Conservation (phyloP, 345 rosid genomes). For the Mallotus nudiflorus region DNA sequence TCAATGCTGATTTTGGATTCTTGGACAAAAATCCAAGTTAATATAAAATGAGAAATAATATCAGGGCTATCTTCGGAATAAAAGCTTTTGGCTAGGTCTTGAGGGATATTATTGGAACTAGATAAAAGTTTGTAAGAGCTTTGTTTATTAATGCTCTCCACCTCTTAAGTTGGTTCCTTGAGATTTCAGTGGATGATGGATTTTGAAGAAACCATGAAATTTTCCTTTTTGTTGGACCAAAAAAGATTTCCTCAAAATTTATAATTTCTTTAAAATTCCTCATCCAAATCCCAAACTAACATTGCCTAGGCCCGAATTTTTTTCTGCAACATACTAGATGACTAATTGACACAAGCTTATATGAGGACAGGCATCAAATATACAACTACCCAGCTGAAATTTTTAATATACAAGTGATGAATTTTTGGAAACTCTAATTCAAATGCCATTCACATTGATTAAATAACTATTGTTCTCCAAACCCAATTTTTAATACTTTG, state of each 20-base stretch:
- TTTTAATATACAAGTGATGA: not conserved
- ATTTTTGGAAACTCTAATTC: not conserved
- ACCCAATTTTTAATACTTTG: not conserved
- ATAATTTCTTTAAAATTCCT: too few relatives aligned
- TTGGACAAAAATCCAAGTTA: not conserved
- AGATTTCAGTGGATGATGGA: too few relatives aligned
- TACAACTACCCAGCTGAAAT: not conserved
- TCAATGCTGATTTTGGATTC: slow-evolving; percentile 1
- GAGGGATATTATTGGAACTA: too few relatives aligned
- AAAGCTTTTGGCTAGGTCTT: too few relatives aligned
- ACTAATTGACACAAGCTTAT: not conserved
- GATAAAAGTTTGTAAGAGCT: too few relatives aligned
- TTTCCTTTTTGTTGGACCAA: too few relatives aligned
- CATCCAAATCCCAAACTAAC: too few relatives aligned
- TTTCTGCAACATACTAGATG: not conserved
- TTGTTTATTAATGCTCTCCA: too few relatives aligned
- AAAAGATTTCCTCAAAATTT: too few relatives aligned
- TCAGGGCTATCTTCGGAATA: too few relatives aligned
- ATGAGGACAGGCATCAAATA: not conserved
- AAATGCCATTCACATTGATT: not conserved
- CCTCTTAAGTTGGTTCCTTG: too few relatives aligned
- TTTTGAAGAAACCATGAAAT: too few relatives aligned
- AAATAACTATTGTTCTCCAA: not conserved
- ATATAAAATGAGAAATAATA: not conserved
- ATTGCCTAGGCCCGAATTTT: not conserved